phyloP scores from a whole-genome alignment of 2,329 filamentous ascomycete genomes.

The Calycina herbarum region DNA sequence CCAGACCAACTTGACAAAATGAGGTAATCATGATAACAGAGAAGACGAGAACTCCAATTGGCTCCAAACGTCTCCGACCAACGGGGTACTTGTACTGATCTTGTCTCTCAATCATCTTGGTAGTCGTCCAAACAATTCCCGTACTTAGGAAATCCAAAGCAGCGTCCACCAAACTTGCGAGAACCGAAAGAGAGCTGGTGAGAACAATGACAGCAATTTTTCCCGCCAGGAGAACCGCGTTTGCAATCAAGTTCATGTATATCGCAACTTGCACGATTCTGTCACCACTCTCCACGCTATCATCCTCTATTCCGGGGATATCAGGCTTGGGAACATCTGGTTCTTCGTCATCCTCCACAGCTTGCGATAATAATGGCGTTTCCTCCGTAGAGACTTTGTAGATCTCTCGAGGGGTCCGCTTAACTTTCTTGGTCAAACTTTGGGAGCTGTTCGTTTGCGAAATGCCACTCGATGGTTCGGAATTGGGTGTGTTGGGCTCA shows the following conservation, averaged over 20 bases:
- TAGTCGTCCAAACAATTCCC: constrained; percentile 60
- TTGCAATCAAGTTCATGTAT: constrained; percentile 66
- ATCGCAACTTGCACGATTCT: constrained; percentile 84
- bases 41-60: constrained; percentile 62
- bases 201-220: constrained; percentile 56
- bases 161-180: constrained; percentile 62
- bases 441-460: constrained; percentile 36
- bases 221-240: constrained; percentile 55
- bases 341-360: constrained; percentile 43
- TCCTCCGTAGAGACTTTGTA: constrained; percentile 70
- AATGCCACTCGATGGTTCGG: constrained; percentile 18
- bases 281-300: constrained; percentile 72
- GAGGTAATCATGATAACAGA: constrained; percentile 64
- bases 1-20: constrained; percentile 60
- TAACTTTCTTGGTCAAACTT: constrained; percentile 54
- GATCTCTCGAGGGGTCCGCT: constrained; percentile 81
- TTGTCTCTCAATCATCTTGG: constrained; percentile 53
- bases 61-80: constrained; percentile 56
- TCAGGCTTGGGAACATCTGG: constrained; percentile 51
- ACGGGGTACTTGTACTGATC: constrained; percentile 52
- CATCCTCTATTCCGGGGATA: constrained; percentile 69
- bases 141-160: constrained; percentile 61
- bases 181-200: constrained; percentile 59
- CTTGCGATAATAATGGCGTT: constrained; percentile 59
- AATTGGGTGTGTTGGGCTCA: constrained; percentile 47